These are phyloP conservation scores for Blastobotrys buckinghamii DNA, from an alignment of 1,139 yeast species.

Conservation along the genomic window DNA sequence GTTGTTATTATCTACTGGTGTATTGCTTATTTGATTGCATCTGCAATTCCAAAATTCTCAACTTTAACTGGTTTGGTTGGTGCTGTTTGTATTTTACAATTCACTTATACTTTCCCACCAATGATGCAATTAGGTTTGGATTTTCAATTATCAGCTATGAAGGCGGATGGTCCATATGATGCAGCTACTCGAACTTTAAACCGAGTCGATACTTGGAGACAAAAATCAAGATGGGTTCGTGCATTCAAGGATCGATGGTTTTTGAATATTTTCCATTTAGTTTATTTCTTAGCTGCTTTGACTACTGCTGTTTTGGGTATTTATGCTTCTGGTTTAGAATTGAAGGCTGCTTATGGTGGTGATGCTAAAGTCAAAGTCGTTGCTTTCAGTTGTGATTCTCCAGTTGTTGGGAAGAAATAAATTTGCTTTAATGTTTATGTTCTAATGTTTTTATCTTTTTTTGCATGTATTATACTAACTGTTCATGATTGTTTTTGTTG, in stretches of 20 bases:
- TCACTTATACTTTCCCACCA: conserved; percentile 44
- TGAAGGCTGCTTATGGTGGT: conserved; percentile 17
- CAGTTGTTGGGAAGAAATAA: conserved; percentile 3
- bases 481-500: no score
- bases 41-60: conserved; percentile 50
- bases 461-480: no score
- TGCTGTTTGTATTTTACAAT: conserved; percentile 44
- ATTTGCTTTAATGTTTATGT: no score
- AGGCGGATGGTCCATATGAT: conserved; percentile 32
- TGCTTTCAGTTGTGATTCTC: conserved; percentile 12
- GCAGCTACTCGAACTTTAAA: conserved; percentile 29
- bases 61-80: conserved; percentile 46
- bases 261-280: conserved; percentile 27
- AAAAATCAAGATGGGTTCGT: conserved; percentile 35
- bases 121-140: conserved; percentile 35
- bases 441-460: no score
- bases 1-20: conserved; percentile 40
- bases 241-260: conserved; percentile 23
- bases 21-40: conserved; percentile 42
- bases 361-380: conserved; percentile 9
- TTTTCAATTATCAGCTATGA: conserved; percentile 34
- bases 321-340: conserved; percentile 27
- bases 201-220: conserved; percentile 34
- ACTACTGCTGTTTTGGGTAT: conserved; percentile 38
- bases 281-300: conserved; percentile 35